Evolutionary conservation across 768 basidiomycete species (phyloP), one percentile per base, ranked within the genome.

Genomic region (Rickenella mellea): DNA sequence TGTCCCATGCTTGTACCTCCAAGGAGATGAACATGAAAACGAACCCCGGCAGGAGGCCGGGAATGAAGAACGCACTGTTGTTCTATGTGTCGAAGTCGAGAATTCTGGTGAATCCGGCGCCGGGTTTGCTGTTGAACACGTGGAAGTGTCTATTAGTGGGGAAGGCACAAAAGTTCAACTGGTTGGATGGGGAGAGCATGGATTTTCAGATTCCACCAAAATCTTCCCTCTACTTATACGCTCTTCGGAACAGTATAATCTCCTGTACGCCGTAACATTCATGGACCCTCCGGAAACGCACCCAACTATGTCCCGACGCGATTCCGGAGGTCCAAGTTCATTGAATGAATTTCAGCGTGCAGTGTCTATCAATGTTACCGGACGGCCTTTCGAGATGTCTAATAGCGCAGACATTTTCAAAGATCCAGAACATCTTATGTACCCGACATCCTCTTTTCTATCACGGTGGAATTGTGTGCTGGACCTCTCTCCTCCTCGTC

Each of bases 381-480:
- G 89, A 7, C 71, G 76, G 49, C 91, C 91, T 3, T 85, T 57
- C 52, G 60, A 60, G 2, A 27, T 42, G 9, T 27, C 19, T 20
- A 32, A 15, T 15, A 29, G 27, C 14, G 37, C 29, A n/a, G 14
- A 15, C 12, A 35, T 8, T n/a, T 31, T 26, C 22, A 24, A 39
- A 19, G 22, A 24, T 4, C 22, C 35, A n/a, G 46, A 32, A 10
- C 44, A 52, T n/a, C 29, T 55, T 6, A 48, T 56, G 1, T 87
- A 79, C 50, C 88, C 84, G 0, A 88, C 91, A 6, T 65, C 63
- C 10, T 68, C 76, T 0, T 96, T 92, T 59, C 75, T 80, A 0
- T 92, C 91, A 1, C 68, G 81, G 24, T 96, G 92, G 92, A 94
- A 89, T 49, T 92, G 89, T 50, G 67, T 87, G 1, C 75, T 96